Evolutionary conservation across 768 basidiomycete genomes (phyloP).

Genomic region (Xanthoconium purpureum): DNA sequence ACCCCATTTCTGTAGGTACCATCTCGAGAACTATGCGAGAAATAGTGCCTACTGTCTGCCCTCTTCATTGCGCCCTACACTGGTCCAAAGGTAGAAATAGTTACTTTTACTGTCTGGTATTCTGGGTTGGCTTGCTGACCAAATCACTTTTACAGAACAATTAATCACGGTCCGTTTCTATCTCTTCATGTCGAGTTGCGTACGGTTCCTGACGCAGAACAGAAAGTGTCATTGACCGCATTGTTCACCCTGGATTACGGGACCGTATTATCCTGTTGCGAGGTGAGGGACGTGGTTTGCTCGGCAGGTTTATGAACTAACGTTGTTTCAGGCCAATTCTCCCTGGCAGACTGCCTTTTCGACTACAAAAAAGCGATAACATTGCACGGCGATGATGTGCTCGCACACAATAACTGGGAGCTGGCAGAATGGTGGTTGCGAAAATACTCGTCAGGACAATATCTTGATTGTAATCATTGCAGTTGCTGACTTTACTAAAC

Average conservation of each 20-base stretch:
- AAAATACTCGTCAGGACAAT: slow-evolving; percentile 61
- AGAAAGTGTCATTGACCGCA: slow-evolving; percentile 91
- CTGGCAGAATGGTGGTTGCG: slow-evolving; percentile 78
- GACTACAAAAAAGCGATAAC: slow-evolving; percentile 67
- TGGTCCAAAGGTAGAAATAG: slow-evolving; percentile 69
- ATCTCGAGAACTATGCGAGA: slow-evolving; percentile 84
- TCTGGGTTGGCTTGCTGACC: neutral
- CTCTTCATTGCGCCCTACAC: slow-evolving; percentile 79
- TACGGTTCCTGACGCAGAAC: slow-evolving; percentile 11
- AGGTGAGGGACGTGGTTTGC: slow-evolving; percentile 43
- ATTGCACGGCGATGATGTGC: slow-evolving; percentile 87
- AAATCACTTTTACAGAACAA: slow-evolving; percentile 47
- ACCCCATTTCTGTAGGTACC: slow-evolving; percentile 54
- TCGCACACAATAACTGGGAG: slow-evolving; percentile 91
- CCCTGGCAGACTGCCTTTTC: slow-evolving; percentile 74
- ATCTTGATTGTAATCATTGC: neutral
- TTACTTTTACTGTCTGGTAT: neutral
- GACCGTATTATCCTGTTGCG: slow-evolving; percentile 88
- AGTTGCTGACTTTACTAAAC: neutral
- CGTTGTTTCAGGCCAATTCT: slow-evolving; percentile 60
- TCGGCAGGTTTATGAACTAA: slow-evolving; percentile 3
- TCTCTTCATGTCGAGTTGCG: neutral
- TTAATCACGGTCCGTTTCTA: slow-evolving; percentile 71
- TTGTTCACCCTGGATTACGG: slow-evolving; percentile 84
- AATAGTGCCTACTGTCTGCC: slow-evolving; percentile 88